Percentiles rank a stretch among this genome's conserved stretches.
These are phyloP conservation scores for Omphalotus guepiniiformis DNA, from an alignment of 768 basidiomycete genomes.

Conservation along the genomic window DNA sequence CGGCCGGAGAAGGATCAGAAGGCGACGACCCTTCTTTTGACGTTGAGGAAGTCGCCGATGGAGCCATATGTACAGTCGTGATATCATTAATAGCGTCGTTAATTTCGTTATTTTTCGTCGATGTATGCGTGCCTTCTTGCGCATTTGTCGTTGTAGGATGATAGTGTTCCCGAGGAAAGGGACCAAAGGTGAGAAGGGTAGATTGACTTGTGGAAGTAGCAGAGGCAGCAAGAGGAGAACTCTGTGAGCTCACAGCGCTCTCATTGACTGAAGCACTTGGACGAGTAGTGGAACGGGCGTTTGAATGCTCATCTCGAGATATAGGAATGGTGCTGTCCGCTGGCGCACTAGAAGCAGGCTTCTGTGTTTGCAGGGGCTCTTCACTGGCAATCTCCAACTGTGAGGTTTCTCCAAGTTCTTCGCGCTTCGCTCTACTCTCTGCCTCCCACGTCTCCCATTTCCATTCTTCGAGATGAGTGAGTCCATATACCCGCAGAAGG, in stretches of 20 bases:
- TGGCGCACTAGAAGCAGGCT: neutral
- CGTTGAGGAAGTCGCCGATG: no score
- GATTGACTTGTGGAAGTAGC: no score
- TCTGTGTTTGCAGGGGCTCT: neutral
- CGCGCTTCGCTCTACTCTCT: slow-evolving; percentile 52
- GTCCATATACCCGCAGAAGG: slow-evolving; percentile 88
- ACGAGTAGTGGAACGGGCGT: neutral
- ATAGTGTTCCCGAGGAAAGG: no score
- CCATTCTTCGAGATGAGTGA: slow-evolving; percentile 95
- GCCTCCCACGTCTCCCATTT: slow-evolving; percentile 86
- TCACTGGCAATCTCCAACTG: neutral
- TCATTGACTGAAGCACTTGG: neutral
- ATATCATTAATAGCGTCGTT: neutral
- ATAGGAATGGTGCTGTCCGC: neutral
- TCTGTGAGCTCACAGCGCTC: neutral
- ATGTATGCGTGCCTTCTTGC: no score
- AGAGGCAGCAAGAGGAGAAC: neutral
- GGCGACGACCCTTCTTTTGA: neutral
- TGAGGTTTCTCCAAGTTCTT: slow-evolving; percentile 27
- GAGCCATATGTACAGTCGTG: no score
- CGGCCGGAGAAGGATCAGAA: slow-evolving; percentile 2
- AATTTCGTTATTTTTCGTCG: no score
- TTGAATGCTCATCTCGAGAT: neutral
- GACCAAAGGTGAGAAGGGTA: no score
- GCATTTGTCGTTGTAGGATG: no score